Base-by-base conservation (phyloP, 768 basidiomycete genomes). In the Chlorophyllum brunneum region DNA sequence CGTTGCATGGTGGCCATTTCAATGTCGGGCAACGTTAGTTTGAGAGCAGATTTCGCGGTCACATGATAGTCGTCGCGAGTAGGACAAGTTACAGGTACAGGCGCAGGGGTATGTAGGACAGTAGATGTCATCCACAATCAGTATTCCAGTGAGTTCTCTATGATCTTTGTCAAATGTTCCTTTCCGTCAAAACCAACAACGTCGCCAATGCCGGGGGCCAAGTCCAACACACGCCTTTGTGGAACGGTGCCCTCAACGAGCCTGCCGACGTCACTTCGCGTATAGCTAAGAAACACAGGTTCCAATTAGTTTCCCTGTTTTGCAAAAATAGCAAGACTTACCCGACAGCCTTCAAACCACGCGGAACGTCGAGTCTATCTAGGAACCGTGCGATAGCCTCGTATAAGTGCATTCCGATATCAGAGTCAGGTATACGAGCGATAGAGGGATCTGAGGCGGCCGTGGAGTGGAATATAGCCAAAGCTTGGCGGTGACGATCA, bases 211-310 rank as follows among this genome's bases (percentile, higher is more conserved):
- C 89, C 87, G 13, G 95, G 95, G 6, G 95, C 95, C 24, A 98
- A 76, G 65, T 97, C 94, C 56, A 98, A 67, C 4, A 98, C 95
- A 15, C 95, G 79, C 49, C 92, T 72, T 68, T 98, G 95, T 13
- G 95, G 95, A 40, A 98, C 65, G 16, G 95, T 92, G 3, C 95
- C 95, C 54, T 95, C 83, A 1, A 97, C 95, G 11, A 98, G 79
- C 68, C 71, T 78, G 26, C 76, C 70, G 9, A 93, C 72, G 59
- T 95, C 91, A 16, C 67, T 71, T 16, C 73, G 70, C 22, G 75
- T 79, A 64, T 92, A 93, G 38, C 88, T 79, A 49, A 5, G 40
- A 13, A 10, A 7, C 20, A 9, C 23, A 52, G 39, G 34, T 26
- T 30, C 33, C 9, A n/a, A 13, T 18, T 6, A 47, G 27, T 11